Base-by-base conservation (phyloP, 352 stramenopile species). In the Nothophytophthora sp. region DNA sequence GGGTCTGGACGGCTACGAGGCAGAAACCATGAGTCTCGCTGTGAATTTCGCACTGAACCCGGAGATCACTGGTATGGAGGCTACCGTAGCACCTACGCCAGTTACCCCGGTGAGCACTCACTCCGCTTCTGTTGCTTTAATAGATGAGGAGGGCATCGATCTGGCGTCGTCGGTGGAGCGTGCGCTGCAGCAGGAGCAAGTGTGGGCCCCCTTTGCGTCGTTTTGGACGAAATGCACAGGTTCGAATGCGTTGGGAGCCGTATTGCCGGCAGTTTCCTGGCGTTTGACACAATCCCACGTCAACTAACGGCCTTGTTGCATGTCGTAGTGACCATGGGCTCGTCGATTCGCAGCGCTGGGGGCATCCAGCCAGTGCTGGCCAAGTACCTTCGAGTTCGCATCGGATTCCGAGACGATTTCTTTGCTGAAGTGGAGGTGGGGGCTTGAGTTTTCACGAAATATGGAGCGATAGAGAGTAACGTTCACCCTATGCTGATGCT, bases 81-180 rank as follows among this genome's bases (percentile, higher is more conserved):
- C 11, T 13, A 24, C 39, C 7, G 24, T 23, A 9, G 24, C 29
- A 16, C 6, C 36, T 39, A 1, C 18, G 27, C 15, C 20, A 5
- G n/a, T 4, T 24, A 16, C 16, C 10, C 19, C 10, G 27, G n/a
- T 19, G 42, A 23, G 7, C 9, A 23, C 29, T 12, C 19, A 47
- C n/a, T 22, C 2, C 2, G 11, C 25, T 9, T 36, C 25, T 8
- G 13, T 37, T 19, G 18, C 15, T 42, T 37, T 20, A 41, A 2
- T 15, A 84, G 73, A 84, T 39, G 74, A 88, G 45, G 64, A 75
- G 60, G 65, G 58, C 13, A 76, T 80, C 24, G 67, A 83, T n/a
- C 39, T 88, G 10, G 64, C 68, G 20, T 79, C 62, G 1, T 57
- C 67, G 20, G 40, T 81, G 4, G 77, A 84, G 35, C 54, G 59